Base-by-base conservation (phyloP, 1,139 yeast genomes). In the Hyphopichia pseudoburtonii region DNA sequence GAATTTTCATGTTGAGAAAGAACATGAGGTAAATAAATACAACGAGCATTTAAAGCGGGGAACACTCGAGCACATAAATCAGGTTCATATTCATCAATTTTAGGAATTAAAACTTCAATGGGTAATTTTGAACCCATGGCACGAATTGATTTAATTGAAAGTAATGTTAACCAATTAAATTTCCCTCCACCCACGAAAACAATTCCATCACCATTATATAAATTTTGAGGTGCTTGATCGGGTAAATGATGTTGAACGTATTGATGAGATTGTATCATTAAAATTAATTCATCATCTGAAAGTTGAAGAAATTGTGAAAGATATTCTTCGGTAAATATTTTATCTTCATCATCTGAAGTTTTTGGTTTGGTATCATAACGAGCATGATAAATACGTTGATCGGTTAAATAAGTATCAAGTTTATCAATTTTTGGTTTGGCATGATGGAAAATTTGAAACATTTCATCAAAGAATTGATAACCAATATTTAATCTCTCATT, bases 111-210 rank as follows among this genome's bases (percentile, higher is more conserved):
- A 4, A 87, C 81, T 61, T 87, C 96, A 15, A 86, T 80, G 0
- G 96, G 96, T 30, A 85, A 59, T 24, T 69, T 63, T 6, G 82
- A 76, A 0, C 89, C 88, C 15, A 76, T 60, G 14, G 79, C 73
- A 45, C 95, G 65, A 34, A 87, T 60, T 36, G 83, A 73, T 52
- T 78, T 75, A 43, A 87, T 72, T 1, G 92, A 80, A 19, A 84
- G 62, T 33, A 85, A 62, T 12, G 88, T 76, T 45, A 85, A 64
- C 73, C 94, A 82, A 52, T 85, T 82, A 64, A 81, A 85, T 47
- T 73, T 75, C 2, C 90, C 92, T 30, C 95, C 95, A 15, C 92
- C 92, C 26, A 85, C 90, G 51, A 79, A 82, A 2, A 86, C 95
- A 28, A 86, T 79, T 21, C 96, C 96, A 41, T 78, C 70, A 1